Conservation (phyloP, 2,329 filamentous ascomycete genomes). For the Phoma sp. region DNA sequence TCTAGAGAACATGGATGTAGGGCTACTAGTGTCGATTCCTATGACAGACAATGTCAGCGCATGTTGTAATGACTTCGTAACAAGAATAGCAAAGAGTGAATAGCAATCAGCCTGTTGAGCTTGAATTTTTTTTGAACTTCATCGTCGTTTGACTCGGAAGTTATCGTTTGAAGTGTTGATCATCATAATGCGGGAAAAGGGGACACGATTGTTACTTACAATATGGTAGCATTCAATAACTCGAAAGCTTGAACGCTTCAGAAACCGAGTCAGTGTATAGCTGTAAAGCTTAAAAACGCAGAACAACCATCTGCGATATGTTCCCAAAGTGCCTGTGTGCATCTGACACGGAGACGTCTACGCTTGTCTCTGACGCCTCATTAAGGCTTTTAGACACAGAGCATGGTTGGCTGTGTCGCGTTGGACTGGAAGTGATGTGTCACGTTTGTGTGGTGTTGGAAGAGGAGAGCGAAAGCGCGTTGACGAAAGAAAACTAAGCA, state of each 20-base stretch:
- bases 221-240: not conserved
- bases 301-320: not conserved
- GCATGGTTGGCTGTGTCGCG: not conserved
- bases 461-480: constrained; percentile 1
- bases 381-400: not conserved
- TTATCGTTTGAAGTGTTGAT: constrained; percentile 40
- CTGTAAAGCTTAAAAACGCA: not conserved
- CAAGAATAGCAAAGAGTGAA: constrained; percentile 5
- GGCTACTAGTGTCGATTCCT: not conserved
- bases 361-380: no score
- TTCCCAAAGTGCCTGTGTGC: not conserved
- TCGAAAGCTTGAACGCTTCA: constrained; percentile 2
- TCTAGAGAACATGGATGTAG: constrained; percentile 10
- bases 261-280: not conserved
- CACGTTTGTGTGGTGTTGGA: not conserved
- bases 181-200: constrained; percentile 35
- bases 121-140: constrained; percentile 54
- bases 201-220: constrained; percentile 7
- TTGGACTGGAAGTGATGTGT: not conserved
- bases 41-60: constrained; percentile 23
- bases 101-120: constrained; percentile 61
- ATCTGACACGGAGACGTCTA: not conserved
- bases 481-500: constrained; percentile 22
- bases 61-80: not conserved
- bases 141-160: constrained; percentile 46